Evolutionary conservation across 306 rosid species (phyloP), one percentile per base, ranked within the genome.

Genomic region (Inga leiocalycina): DNA sequence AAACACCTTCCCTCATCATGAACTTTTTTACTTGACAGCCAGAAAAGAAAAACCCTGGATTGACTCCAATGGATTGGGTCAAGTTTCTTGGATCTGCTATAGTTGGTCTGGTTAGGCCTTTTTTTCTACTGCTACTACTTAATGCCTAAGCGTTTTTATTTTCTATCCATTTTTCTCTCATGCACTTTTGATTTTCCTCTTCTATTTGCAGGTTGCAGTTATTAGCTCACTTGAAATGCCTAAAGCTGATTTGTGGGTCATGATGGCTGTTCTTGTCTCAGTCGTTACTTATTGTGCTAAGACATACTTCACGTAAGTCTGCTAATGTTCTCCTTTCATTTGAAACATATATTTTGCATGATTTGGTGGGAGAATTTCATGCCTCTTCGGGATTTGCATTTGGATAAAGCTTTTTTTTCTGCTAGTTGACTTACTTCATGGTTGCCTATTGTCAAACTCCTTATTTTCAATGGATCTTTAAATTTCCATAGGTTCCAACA

Each of bases 21-120:
- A 79, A 80, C 57, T 17, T 78, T 80, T 86, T 75, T 67, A 75
- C 82, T 74, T 78, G 71, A 66, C 93, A 95, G 99, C 99, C 99
- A 16, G 99, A 93, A 79, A 95, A 93, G 96, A 93, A 88, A 89
- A 95, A 84, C 84, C 98, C 99, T 12, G 99, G 98, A 81, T 89
- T 95, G 87, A 95, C 97, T 84, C 99, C 99, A 77, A 93, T 92
- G 98, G 99, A 95, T 83, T 95, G 99, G 99, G 97, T 91, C 84
- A 93, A 85, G 68, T 93, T 95, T 89, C 86, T 95, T 69, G 91
- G 71, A 48, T 93, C 99, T 78, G 97, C 98, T 75, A 49, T 88
- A 24, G 95, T 95, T 87, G 99, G 99, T 49, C 87, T 95, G 98
- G 99, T 93, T 59, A 85, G 99, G 48, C 20, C n/a, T 59, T 59